Evolutionary conservation across 2,329 filamentous ascomycete species (phyloP), one percentile per base, ranked within the genome.

Genomic region (Beauveria rudraprayagi): DNA sequence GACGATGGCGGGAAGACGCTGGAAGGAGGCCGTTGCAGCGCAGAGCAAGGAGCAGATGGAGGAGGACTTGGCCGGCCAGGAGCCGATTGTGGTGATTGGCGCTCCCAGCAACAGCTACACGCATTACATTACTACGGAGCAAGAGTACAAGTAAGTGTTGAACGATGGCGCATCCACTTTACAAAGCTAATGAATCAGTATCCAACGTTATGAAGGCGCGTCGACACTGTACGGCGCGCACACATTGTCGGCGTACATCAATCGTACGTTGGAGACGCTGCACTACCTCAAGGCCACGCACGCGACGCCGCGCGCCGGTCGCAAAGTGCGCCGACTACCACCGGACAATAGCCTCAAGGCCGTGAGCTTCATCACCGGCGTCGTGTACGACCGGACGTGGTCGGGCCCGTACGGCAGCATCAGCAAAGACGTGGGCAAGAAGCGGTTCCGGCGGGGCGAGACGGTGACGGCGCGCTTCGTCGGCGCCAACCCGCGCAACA

Each of bases 181-280:
- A 2, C 26, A 11, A 16, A 34, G 50, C 57, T 60, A 53, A 73
- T 41, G 67, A 26, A 72, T 63, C 69, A 78, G 69, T 16, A 81
- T 92, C 54, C 92, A 97, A 73, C 86, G 92, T 40, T 96, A 96
- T 71, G 92, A 97, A 75, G 92, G 92, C 41, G 92, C 90, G 0
- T 92, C 89, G 3, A 97, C 92, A 0, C 80, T 97, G 2, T 93
- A 92, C 71, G 92, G 92, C 0, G 90, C 84, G 0, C 87, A 92
- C 70, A 93, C 90, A 0, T 79, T 96, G n/a, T 86, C 88, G 19
- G 92, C 91, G 0, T 92, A 94, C 75, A 88, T 96, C 72, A 90
- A 95, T 69, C 78, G 92, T 19, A 92, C 90, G 0, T 75, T 90
- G 14, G 82, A 80, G 0, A 84, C 87, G 65, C 79, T 96, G 1